Conservation (phyloP, 2,329 filamentous ascomycete genomes). For the Emmonsiellopsis sp. region DNA sequence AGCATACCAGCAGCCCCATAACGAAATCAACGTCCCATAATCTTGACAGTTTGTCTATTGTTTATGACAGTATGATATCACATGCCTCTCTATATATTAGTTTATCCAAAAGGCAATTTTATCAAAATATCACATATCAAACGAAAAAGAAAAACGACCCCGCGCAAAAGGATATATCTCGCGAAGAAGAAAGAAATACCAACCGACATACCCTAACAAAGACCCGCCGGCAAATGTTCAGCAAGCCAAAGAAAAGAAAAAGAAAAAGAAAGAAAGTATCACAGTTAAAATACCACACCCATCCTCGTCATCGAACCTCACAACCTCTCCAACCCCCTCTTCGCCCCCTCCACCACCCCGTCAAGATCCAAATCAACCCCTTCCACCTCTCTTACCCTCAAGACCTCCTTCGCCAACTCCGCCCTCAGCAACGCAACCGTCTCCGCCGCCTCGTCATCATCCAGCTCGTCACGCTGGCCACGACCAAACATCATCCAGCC, state of each 20-base stretch:
- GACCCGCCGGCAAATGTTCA: too few relatives aligned
- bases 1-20: neutral
- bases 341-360: neutral
- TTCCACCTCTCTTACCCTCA: constrained; percentile 24
- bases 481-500: constrained; percentile 39
- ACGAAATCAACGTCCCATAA: neutral
- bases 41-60: neutral
- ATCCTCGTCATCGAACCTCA: neutral
- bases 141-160: too few relatives aligned
- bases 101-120: neutral
- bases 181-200: too few relatives aligned
- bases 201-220: too few relatives aligned
- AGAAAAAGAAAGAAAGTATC: neutral
- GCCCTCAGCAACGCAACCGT: constrained; percentile 28
- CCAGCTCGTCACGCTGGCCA: constrained; percentile 37
- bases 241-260: too few relatives aligned
- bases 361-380: constrained; percentile 26
- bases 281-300: neutral
- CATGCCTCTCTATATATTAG: too few relatives aligned
- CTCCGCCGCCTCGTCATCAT: constrained; percentile 35
- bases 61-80: neutral
- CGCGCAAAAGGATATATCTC: too few relatives aligned
- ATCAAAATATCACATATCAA: neutral
- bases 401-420: constrained; percentile 28
- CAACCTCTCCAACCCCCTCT: constrained; percentile 4